Conservation (phyloP, 2,329 filamentous ascomycete genomes). For the Colletotrichum kahawae region DNA sequence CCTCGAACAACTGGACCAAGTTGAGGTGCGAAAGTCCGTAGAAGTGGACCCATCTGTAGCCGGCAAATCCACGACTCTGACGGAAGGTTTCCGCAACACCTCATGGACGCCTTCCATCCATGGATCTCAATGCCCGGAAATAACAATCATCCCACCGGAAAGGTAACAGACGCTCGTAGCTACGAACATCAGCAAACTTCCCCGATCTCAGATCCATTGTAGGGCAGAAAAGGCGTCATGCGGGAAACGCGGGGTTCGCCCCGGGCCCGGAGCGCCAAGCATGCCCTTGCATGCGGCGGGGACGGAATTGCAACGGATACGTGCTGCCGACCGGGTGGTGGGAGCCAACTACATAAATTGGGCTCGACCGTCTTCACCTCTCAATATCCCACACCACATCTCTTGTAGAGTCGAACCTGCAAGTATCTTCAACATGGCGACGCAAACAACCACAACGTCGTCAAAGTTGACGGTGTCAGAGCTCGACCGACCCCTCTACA, state of each 20-base stretch:
- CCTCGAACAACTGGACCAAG: not conserved
- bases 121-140: accelerated
- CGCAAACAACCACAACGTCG: not conserved
- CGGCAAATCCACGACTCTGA: not conserved
- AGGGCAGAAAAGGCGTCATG: not conserved
- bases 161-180: not conserved
- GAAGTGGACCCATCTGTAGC: not conserved
- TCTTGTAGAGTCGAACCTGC: not conserved
- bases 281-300: not conserved
- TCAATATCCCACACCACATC: not conserved
- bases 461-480: not conserved
- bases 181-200: not conserved
- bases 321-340: not conserved
- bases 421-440: not conserved
- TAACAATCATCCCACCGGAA: not conserved
- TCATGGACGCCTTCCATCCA: not conserved
- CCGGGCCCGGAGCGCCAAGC: not conserved
- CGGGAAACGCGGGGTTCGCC: not conserved
- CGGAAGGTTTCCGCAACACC: not conserved
- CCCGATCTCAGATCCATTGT: not conserved
- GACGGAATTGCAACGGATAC: constrained; percentile 2
- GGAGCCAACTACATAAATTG: not conserved
- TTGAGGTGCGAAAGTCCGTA: not conserved
- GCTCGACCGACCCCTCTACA: not conserved
- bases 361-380: not conserved